phyloP scores from a whole-genome alignment of 768 basidiomycete genomes.

The Leccinellum albellum region DNA sequence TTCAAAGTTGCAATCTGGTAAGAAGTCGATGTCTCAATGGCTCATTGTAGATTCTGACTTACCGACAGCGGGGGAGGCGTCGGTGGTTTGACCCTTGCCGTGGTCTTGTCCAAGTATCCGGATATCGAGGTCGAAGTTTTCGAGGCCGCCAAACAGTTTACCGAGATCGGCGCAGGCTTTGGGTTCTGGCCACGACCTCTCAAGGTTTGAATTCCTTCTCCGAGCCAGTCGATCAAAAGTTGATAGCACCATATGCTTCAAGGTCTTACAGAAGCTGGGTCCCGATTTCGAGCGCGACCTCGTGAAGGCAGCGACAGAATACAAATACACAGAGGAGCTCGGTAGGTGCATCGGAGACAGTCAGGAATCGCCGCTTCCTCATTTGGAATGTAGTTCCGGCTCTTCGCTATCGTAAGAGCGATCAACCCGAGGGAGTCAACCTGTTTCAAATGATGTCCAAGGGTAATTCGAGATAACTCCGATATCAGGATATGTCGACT shows the following conservation, averaged over 20 bases:
- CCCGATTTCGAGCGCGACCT: conserved; percentile 14
- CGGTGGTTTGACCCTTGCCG: conserved; percentile 37
- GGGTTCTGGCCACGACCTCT: conserved; percentile 40
- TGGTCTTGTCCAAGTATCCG: conserved; percentile 36
- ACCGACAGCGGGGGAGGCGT: conserved; percentile 39
- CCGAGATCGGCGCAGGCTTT: conserved; percentile 58
- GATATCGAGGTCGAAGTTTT: conserved; percentile 57
- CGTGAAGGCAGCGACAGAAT: conserved; percentile 18
- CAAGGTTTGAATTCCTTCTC: conserved; percentile 15
- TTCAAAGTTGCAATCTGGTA: conserved; percentile 31
- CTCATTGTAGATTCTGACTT: no score
- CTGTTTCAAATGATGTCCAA: conserved; percentile 54
- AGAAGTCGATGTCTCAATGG: background rate
- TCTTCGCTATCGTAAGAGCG: conserved; percentile 58
- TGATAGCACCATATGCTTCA: background rate
- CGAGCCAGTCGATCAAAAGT: background rate
- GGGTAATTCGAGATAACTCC: conserved; percentile 33
- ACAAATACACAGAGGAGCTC: conserved; percentile 17
- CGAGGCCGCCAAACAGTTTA: conserved; percentile 47
- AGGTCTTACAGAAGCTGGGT: conserved; percentile 24
- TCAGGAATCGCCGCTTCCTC: background rate
- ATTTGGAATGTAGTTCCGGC: conserved; percentile 37
- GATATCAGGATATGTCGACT: background rate
- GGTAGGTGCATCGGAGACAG: conserved; percentile 8
- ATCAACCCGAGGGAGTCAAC: conserved; percentile 48